Base-by-base conservation (phyloP, 371 early-diverging fungal species). In the Mucor racemosus region DNA sequence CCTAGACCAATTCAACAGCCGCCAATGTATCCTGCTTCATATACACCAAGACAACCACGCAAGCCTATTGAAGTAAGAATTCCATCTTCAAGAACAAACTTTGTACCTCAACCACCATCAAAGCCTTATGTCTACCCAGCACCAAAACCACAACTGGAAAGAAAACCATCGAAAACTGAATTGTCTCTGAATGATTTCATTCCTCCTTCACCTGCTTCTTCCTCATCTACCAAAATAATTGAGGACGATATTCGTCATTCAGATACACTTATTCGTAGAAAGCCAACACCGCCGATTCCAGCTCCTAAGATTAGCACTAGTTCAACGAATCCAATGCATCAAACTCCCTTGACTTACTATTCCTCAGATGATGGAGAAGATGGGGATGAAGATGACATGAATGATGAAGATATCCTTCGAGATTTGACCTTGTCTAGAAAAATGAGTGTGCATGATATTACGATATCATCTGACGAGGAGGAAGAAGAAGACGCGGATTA, bases 161-260 rank as follows among this genome's bases (percentile, higher is more conserved):
- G 70, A 65, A 65, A 50, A 53, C 39, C 38, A 17, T 70, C 70
- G 13, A 70, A 70, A 35, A 70, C 62, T 6, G 66, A 70, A 34
- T 0, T 65, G n/a, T 35, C 48, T 3, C 3, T 46, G 4, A 36
- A 57, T 4, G 6, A 31, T 44, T 11, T 1, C 14, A 21, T 31
- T 9, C 50, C 26, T 0, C 62, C 53, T 38, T 44, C 11, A 2
- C 54, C 62, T 53, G 35, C 53, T 11, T 8, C 41, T 19, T 41
- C 64, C 1, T 56, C 56, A 17, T 63, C 56, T 6, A 55, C 44
- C 53, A 63, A 63, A 31, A 41, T 34, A 41, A 55, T 40, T 4
- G 53, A 10, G 10, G 26, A 26, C 3, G 26, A 26, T 26, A 26
- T 26, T 26, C 26, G 26, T 26, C 34, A 63, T 55, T 38, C 26